Conservation (phyloP, 176 grass and related monocot genomes). For the Phyllostachys edulis region DNA sequence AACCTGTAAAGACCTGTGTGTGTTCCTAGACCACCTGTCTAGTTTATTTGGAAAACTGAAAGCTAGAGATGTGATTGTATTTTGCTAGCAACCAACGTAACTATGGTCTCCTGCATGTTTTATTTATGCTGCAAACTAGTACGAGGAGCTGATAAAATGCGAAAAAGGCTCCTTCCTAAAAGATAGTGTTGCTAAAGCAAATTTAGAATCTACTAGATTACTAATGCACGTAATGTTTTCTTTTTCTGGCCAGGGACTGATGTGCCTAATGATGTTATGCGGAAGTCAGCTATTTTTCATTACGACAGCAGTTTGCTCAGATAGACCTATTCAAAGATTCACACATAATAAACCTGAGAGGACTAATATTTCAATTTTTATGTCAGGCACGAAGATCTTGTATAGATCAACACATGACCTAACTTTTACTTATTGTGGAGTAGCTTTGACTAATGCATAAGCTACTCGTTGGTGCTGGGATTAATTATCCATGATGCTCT, state of each 20-base stretch:
- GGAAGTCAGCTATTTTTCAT: not conserved
- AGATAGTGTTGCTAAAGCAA: not conserved
- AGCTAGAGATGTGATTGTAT: not conserved
- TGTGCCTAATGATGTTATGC: not conserved
- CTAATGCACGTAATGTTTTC: not conserved
- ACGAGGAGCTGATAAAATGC: not conserved
- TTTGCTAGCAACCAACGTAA: not conserved
- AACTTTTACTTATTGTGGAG: not conserved
- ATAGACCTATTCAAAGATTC: not conserved
- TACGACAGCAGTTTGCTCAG: not conserved
- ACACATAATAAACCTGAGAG: not conserved
- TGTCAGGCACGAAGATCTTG: no score
- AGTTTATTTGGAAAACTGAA: not conserved
- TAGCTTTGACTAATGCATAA: not conserved
- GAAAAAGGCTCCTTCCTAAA: not conserved
- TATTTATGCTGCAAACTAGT: not conserved
- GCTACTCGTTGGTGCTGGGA: not conserved
- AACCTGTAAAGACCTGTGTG: no score
- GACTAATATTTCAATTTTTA: not conserved
- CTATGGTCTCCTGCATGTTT: not conserved
- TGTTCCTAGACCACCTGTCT: no score
- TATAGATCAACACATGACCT: not conserved
- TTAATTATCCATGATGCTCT: not conserved
- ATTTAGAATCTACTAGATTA: not conserved
- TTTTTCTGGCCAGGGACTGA: not conserved